Evolutionary conservation across 805 yeast species (phyloP).

Genomic region (Candida tammaniensis): DNA sequence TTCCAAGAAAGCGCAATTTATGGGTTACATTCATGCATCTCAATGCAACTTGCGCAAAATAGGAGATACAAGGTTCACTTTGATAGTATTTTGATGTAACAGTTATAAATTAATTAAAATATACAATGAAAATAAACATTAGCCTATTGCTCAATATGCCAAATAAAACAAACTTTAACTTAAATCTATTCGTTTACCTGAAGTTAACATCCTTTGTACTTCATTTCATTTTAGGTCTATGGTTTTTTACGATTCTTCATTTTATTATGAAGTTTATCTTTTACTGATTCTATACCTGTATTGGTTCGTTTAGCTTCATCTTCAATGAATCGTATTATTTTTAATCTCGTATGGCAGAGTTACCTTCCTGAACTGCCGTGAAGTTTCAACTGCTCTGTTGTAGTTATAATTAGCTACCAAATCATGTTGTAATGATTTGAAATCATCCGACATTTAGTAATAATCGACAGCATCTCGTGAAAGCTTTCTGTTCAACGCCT

Average conservation of each 20-base stretch:
- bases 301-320: slow-evolving; percentile 23
- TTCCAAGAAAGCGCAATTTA: too few species aligned
- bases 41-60: too few species aligned
- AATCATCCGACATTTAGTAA: slow-evolving; percentile 35
- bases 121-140: too few species aligned
- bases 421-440: slow-evolving; percentile 24
- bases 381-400: slow-evolving; percentile 28
- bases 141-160: too few species aligned
- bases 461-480: slow-evolving; percentile 28
- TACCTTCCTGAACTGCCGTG: slow-evolving; percentile 29
- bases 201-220: slow-evolving; percentile 30
- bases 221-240: slow-evolving; percentile 33
- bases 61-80: too few species aligned
- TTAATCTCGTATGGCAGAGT: slow-evolving; percentile 25
- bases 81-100: too few species aligned
- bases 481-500: slow-evolving; percentile 20
- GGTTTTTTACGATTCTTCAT: slow-evolving; percentile 28
- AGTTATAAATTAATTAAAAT: too few species aligned
- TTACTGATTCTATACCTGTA: slow-evolving; percentile 18
- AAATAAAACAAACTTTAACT: too few species aligned
- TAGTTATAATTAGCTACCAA: slow-evolving; percentile 21
- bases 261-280: slow-evolving; percentile 25
- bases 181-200: slow-evolving; percentile 23
- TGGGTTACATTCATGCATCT: too few species aligned
- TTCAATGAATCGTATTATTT: slow-evolving; percentile 28